Base-by-base conservation (phyloP, 2,329 filamentous ascomycete genomes). In the Cercospora beticola region DNA sequence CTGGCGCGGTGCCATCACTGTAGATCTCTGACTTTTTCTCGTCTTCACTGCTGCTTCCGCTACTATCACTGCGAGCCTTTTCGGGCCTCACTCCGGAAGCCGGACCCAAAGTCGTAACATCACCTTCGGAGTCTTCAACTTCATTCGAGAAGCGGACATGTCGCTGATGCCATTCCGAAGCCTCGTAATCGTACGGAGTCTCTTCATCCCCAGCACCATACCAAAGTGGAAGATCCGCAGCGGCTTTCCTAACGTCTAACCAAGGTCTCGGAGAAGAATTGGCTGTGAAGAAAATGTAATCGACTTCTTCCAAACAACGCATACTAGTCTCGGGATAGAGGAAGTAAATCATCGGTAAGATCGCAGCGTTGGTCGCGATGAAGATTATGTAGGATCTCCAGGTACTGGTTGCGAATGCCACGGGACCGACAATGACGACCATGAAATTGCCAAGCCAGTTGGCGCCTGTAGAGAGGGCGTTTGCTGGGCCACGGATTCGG, bases 331-430 rank as follows among this genome's bases (percentile, higher is more conserved):
- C 87, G 0, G 86, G 87, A 76, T 87, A 88, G 80, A 88, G 86
- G 79, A 87, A 86, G 78, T 87, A 88, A 33, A 86, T 83, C 5
- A 83, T 81, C 0, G 86, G 86, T 16, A 87, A 80, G 61, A 72
- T 72, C 16, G 65, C 62, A 21, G 66, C 71, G 52, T 73, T 72
- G 7, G 92, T 78, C 10, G 88, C 85, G 14, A 86, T 91, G 76
- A 94, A 94, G 71, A 94, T 84, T 78, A 93, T 86, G 79, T 93
- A 94, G 70, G 88, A 88, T 74, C 86, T 77, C 80, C 72, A 79
- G 65, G 79, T 75, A 68, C 87, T 87, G 75, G 84, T 87, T 72
- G 83, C 83, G 73, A 88, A 88, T 0, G 86, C 83, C 0, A 86
- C 85, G 9, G 86, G 85, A 0, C 86, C 83, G 68, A 88, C 85